Evolutionary conservation across 2,329 filamentous ascomycete genomes (phyloP).

Genomic region (Helotiales sp.): DNA sequence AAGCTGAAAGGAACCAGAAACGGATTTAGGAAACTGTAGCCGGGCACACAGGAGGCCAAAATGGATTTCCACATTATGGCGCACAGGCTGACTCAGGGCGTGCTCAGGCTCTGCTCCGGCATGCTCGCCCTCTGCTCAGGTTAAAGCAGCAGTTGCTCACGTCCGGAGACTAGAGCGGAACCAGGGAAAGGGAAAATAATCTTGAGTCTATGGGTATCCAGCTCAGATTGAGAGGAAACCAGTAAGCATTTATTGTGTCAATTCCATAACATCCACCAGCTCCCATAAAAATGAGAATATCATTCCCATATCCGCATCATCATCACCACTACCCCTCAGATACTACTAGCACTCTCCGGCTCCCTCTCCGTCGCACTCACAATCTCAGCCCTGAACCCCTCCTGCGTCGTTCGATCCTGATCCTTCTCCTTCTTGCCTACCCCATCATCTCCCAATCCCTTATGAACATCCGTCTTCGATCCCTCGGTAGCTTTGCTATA

Average conservation of each 20-base stretch:
- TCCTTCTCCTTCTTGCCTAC: no score
- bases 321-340: no score
- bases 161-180: neutral
- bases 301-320: no score
- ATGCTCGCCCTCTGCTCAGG: neutral
- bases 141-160: neutral
- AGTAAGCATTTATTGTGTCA: no score
- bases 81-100: neutral
- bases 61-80: neutral
- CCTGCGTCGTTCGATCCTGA: neutral
- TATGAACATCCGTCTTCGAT: neutral
- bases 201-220: neutral
- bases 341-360: neutral
- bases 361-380: constrained; percentile 3
- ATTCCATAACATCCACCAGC: no score
- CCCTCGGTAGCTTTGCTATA: neutral
- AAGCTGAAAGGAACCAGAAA: neutral
- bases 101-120: neutral
- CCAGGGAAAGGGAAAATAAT: neutral
- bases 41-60: neutral
- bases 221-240: no score
- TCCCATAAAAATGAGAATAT: no score
- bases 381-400: neutral
- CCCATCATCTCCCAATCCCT: constrained; percentile 3
- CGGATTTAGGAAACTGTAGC: neutral